Conservation (phyloP, 108 stramenopile genomes). For the Aurantiochytrium sp. region DNA sequence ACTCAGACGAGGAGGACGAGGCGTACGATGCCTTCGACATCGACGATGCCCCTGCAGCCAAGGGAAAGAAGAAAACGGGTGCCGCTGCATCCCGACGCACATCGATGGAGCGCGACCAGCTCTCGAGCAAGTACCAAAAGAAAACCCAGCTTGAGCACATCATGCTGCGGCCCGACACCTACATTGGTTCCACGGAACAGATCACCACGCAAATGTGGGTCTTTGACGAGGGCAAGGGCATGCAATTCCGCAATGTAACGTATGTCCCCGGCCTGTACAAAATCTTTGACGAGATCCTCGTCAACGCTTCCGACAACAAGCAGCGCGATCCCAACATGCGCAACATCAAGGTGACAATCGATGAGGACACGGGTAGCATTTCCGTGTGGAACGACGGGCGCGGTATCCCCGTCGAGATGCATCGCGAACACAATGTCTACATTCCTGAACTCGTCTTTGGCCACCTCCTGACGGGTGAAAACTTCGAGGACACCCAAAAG, state of each 20-base stretch:
- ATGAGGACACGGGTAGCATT: slow-evolving; percentile 61
- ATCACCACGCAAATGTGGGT: slow-evolving; percentile 83
- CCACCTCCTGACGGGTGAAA: slow-evolving; percentile 88
- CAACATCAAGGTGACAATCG: slow-evolving; percentile 74
- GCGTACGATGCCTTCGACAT: background rate
- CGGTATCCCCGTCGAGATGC: slow-evolving; percentile 54
- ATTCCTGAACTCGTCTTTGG: slow-evolving; percentile 95
- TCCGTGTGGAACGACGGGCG: slow-evolving; percentile 89
- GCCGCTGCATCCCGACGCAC: background rate
- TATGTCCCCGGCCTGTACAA: slow-evolving; percentile 94
- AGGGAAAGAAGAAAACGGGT: background rate
- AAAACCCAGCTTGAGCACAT: slow-evolving; percentile 98
- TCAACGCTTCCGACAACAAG: slow-evolving; percentile 99
- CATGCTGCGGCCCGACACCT: slow-evolving; percentile 93
- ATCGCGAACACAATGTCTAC: slow-evolving; percentile 53
- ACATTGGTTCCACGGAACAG: slow-evolving; percentile 81
- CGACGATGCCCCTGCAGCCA: background rate
- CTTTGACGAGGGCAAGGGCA: slow-evolving; percentile 52
- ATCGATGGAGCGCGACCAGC: slow-evolving; percentile 13
- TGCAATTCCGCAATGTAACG: slow-evolving; percentile 68
- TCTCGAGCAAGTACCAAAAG: slow-evolving; percentile 66
- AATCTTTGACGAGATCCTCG: slow-evolving; percentile 99
- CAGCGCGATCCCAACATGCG: slow-evolving; percentile 93
- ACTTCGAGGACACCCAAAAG: slow-evolving; percentile 93
- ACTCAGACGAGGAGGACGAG: background rate